Evolutionary conservation across 352 stramenopile genomes (phyloP), one percentile per base, ranked within the genome.

Genomic region (Phytophthora chlamydospora): DNA sequence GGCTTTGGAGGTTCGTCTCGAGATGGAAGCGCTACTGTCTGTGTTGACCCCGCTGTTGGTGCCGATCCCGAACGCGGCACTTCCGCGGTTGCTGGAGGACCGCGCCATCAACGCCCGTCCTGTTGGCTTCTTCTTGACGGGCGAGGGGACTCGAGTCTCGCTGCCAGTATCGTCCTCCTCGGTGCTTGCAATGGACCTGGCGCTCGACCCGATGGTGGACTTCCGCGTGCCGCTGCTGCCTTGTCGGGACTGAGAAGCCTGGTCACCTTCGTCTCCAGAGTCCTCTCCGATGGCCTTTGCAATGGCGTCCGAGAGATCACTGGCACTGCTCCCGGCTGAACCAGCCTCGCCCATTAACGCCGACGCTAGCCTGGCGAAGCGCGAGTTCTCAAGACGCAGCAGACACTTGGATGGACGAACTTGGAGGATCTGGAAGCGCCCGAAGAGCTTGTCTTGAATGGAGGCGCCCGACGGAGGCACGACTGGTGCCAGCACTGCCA

Each of bases 401-500:
- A 79, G 66, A 45, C 80, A 88, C 55, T 95, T 95, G 6, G 73
- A 71, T 11, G 71, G 54, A 31, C 74, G 68, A 21, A 95, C 77
- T 12, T 72, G 55, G 54, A 95, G 87, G 42, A 89, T 69, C 41
- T 83, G 68, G 66, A 93, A 92, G 17, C 61, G 46, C 2, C 85
- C 85, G 29, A 82, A 88, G 13, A 95, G 59, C 39, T 85, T 89
- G 67, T 95, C 83, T 61, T 95, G 85, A 4, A 93, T 70, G 1
- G 59, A 54, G 2, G 85, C 63, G 3, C 76, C 76, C 2, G 61
- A 81, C n/a, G 60, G 47, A 32, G 80, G 78, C 1, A 86, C 67
- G 3, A 82, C 57, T 3, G 80, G 80, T 29, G 55, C 33, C 7
- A 90, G 66, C 17, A 76, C 41, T 7, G 50, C 36, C 13, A 91